A percentile compares a stretch with the other conserved stretches of the same genome.
Evolutionary conservation across 2,329 filamentous ascomycete species (phyloP).

Genomic region (Diaporthe amygdali): DNA sequence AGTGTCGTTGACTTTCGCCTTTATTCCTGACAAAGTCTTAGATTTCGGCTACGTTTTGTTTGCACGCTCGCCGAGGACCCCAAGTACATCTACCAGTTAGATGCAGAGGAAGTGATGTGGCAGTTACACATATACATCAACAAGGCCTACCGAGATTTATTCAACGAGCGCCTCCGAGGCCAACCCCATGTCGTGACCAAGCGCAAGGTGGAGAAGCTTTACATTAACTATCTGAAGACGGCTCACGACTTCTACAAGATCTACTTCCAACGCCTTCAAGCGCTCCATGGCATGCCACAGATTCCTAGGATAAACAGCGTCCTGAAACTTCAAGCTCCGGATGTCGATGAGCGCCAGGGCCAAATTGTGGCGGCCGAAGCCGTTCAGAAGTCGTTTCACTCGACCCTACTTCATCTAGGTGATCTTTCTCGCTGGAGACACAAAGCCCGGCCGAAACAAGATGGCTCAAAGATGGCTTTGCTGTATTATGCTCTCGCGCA

Average conservation of each 20-base stretch:
- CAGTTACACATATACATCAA: conserved; percentile 79
- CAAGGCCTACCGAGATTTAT: conserved; percentile 73
- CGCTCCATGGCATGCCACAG: conserved; percentile 59
- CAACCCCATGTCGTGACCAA: conserved; percentile 63
- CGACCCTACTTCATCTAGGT: conserved; percentile 83
- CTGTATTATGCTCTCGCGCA: conserved; percentile 86
- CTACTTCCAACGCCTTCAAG: conserved; percentile 79
- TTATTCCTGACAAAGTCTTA: conserved; percentile 27
- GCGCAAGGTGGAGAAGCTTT: conserved; percentile 82
- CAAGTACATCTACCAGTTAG: conserved; percentile 54
- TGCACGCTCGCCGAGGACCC: conserved; percentile 76
- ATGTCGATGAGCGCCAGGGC: conserved; percentile 49
- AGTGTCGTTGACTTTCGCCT: background rate
- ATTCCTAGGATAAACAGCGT: conserved; percentile 46
- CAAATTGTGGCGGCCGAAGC: conserved; percentile 62
- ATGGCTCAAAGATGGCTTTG: conserved; percentile 79
- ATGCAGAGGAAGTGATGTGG: conserved; percentile 79
- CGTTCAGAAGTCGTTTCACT: conserved; percentile 75
- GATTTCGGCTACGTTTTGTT: conserved; percentile 69
- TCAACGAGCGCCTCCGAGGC: conserved; percentile 58
- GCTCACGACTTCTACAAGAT: conserved; percentile 88
- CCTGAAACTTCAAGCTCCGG: conserved; percentile 48
- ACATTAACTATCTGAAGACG: conserved; percentile 83
- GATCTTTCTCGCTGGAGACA: conserved; percentile 88
- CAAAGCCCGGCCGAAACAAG: conserved; percentile 74